Conservation (phyloP, 805 yeast species). For the Candida arabinofermentans region DNA sequence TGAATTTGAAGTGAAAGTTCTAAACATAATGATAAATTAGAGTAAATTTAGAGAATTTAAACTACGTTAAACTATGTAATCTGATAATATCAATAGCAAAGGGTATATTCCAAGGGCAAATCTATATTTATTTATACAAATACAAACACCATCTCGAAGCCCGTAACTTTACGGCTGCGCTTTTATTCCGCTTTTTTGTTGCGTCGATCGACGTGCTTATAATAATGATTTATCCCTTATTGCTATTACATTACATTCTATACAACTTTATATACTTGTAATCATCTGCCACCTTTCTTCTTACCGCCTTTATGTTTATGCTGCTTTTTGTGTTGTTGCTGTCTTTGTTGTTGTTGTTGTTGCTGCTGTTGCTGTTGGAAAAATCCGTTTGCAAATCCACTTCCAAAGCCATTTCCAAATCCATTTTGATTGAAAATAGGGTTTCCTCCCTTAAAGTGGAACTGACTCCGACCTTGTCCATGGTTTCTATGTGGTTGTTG, state of each 20-base stretch:
- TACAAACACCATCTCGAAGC: too few species aligned
- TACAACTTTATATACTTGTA: not conserved
- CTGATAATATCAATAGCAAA: too few species aligned
- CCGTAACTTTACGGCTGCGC: not conserved
- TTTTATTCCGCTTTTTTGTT: not conserved
- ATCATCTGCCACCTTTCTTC: not conserved
- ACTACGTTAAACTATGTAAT: too few species aligned
- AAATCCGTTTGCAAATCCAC: constrained; percentile 5
- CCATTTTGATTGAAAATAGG: constrained; percentile 7
- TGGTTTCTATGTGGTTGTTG: too few species aligned
- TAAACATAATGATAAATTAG: too few species aligned
- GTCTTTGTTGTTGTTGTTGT: not conserved
- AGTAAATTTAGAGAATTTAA: too few species aligned
- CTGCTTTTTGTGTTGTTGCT: not conserved
- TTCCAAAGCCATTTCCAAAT: constrained; percentile 5
- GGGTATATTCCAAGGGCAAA: too few species aligned
- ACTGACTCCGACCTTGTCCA: constrained; percentile 7
- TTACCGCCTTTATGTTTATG: not conserved
- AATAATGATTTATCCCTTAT: too few species aligned
- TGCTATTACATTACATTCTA: not conserved
- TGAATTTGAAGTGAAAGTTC: constrained; percentile 27
- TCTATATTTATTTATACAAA: too few species aligned
- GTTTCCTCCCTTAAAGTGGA: constrained; percentile 10
- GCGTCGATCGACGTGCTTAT: not conserved
- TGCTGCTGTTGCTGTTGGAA: constrained; percentile 3